Evolutionary conservation across 768 basidiomycete genomes (phyloP), one percentile per base, ranked within the genome.

Genomic region (Amanita pallidorosea): DNA sequence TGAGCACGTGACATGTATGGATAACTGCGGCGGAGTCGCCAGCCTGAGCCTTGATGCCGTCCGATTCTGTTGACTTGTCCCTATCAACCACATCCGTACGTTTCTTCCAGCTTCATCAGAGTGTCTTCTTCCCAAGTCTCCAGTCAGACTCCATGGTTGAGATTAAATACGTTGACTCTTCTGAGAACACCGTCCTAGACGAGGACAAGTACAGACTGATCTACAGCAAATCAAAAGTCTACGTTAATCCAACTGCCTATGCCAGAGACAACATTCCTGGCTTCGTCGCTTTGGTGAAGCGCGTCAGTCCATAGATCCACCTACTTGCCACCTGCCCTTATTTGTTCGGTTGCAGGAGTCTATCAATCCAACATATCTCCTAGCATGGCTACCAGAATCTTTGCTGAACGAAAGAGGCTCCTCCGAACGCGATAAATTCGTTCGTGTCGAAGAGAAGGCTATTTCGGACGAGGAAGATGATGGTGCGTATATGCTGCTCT

Each of bases 311-410:
- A 22, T 12, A 50, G 50, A 47, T 55, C 47, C 51, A 47, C 12
- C 13, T 42, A 4, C 34, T 7, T 36, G 34, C 25, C 33, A 27
- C 33, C 29, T 23, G 27, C 25, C 43, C 36, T 45, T 45, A 40
- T 47, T 51, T 37, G 13, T 45, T 52, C 36, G 42, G 35, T 58
- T 45, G 44, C 63, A 89, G 86, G 88, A 89, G 63, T 82, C 81
- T 31, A 63, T 74, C 7, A 86, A 83, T 61, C 83, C 89, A 9
- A 79, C 73, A 3, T 88, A 90, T 64, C 70, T 94, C 5, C 74
- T 97, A 1, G 88, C 89, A 2, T 98, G 95, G 95, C 88, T 97
- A 37, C 95, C 95, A 23, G 89, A 96, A 60, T 75, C 77, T 2
- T 65, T 96, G 34, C 69, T 96, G 47, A 81, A 86, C 52, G 84